Evolutionary conservation across 805 yeast species (phyloP).

Genomic region (Candida quercuum): DNA sequence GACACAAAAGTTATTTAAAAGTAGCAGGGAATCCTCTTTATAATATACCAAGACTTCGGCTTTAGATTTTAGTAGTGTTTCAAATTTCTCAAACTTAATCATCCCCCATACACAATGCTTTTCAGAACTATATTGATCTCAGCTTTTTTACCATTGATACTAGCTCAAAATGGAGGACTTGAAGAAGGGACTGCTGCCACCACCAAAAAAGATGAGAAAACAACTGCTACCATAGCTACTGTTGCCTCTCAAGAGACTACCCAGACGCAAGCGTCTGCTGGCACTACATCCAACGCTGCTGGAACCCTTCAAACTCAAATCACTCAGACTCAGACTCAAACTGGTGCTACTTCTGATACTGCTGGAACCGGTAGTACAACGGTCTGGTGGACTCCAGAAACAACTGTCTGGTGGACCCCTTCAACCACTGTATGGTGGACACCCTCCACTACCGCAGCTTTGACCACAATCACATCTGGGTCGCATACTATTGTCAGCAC

Average conservation of each 20-base stretch:
- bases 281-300: neutral
- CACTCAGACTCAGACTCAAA: neutral
- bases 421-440: neutral
- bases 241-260: neutral
- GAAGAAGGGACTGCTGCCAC: constrained; percentile 1
- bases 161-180: constrained; percentile 7
- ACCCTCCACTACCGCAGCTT: neutral
- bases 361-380: constrained; percentile 2
- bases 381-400: constrained; percentile 5
- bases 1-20: neutral
- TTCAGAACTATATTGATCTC: constrained; percentile 2
- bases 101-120: constrained; percentile 5
- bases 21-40: neutral
- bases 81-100: too few relatives aligned
- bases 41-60: neutral
- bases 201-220: neutral
- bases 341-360: neutral
- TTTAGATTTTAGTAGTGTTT: too few relatives aligned
- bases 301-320: neutral
- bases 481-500: neutral
- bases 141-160: constrained; percentile 2
- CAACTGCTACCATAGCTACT: neutral
- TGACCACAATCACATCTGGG: neutral
- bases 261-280: neutral
- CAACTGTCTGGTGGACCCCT: constrained; percentile 4